These are phyloP conservation scores for Cladophialophora exuberans DNA, from an alignment of 2,329 filamentous ascomycete genomes.

Conservation along the genomic window DNA sequence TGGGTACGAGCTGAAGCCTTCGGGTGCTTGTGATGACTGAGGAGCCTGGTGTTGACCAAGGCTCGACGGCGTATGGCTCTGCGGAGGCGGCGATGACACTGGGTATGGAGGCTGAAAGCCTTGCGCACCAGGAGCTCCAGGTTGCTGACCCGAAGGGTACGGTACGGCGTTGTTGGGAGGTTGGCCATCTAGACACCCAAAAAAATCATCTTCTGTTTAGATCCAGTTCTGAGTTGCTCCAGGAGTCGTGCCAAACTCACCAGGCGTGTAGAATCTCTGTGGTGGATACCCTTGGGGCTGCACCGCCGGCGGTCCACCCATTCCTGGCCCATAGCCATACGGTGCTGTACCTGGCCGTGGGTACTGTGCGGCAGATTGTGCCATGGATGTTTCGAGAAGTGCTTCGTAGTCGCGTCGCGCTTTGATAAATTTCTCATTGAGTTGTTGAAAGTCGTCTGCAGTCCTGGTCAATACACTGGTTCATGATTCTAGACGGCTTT, in stretches of 20 bases:
- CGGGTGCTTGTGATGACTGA: conserved; percentile 23
- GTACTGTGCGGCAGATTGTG: conserved; percentile 74
- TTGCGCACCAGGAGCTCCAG: no score
- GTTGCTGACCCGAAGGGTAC: conserved; percentile 24
- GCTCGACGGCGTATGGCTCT: conserved; percentile 53
- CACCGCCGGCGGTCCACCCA: conserved; percentile 34
- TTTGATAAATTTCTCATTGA: conserved; percentile 99
- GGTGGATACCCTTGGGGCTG: conserved; percentile 42
- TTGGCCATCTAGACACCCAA: conserved; percentile 33
- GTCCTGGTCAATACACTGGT: conserved; percentile 33
- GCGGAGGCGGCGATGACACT: conserved; percentile 50
- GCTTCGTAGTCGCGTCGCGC: conserved; percentile 94
- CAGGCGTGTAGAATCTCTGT: conserved; percentile 70
- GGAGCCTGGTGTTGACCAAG: conserved; percentile 15
- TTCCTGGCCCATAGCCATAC: conserved; percentile 41
- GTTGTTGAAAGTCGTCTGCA: conserved; percentile 92
- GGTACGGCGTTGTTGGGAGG: conserved; percentile 36
- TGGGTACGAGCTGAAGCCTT: conserved; percentile 45
- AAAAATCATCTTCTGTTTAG: conserved; percentile 16
- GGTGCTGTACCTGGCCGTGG: conserved; percentile 36
- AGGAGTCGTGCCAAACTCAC: conserved; percentile 40
- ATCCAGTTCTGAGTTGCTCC: conserved; percentile 5
- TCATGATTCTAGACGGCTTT: neutral
- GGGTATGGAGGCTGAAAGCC: conserved; percentile 44
- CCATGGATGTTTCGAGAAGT: conserved; percentile 94